phyloP scores from a whole-genome alignment of 257 asterid genomes.

The Ophiorrhiza pumila region DNA sequence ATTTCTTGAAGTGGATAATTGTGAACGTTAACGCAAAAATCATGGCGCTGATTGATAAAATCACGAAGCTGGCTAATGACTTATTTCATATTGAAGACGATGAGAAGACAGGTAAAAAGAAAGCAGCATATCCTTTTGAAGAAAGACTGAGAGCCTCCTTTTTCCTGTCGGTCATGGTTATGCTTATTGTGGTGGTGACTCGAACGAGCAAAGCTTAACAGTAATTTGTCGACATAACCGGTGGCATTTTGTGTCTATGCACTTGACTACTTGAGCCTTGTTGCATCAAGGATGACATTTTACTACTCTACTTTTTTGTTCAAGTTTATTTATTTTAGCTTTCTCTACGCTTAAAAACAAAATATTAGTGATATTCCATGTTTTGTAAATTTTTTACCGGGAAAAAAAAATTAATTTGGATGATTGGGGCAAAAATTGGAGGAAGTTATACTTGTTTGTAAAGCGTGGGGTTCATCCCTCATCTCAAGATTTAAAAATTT shows the following conservation, averaged over 20 bases:
- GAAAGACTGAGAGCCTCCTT: conserved; percentile 52
- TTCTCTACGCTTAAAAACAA: too few species aligned
- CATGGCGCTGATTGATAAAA: conserved; percentile 38
- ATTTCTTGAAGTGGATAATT: conserved; percentile 42
- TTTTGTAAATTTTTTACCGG: too few species aligned
- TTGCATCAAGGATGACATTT: too few species aligned
- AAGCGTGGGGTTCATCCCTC: too few species aligned
- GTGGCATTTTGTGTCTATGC: neutral
- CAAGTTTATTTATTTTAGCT: too few species aligned
- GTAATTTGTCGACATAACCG: conserved; percentile 43
- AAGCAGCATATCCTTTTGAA: conserved; percentile 25
- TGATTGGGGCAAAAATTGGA: too few species aligned
- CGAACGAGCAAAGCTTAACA: conserved; percentile 46
- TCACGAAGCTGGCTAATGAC: conserved; percentile 38
- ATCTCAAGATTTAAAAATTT: too few species aligned
- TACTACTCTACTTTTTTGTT: too few species aligned
- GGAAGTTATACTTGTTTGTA: too few species aligned
- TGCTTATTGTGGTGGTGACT: conserved; percentile 50
- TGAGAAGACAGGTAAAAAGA: conserved; percentile 15
- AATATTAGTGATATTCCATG: too few species aligned
- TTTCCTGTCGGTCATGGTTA: conserved; percentile 51
- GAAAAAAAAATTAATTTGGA: too few species aligned
- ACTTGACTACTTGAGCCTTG: neutral
- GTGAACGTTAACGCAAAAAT: conserved; percentile 38
- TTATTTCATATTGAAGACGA: conserved; percentile 27